These are phyloP conservation scores for Metschnikowia proteae DNA, from an alignment of 805 yeast genomes.

Conservation along the genomic window DNA sequence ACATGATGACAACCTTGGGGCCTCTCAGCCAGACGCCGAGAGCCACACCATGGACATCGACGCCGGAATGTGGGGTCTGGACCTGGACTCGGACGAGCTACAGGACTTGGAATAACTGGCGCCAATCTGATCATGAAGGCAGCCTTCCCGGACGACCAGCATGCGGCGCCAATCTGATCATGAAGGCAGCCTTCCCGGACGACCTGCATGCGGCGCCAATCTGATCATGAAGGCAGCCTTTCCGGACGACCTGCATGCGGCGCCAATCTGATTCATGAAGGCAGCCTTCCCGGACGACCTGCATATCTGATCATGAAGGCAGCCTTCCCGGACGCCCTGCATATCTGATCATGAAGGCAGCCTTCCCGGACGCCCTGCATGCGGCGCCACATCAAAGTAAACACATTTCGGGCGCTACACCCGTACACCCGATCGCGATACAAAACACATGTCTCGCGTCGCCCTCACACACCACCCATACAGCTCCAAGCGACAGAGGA, in stretches of 20 bases:
- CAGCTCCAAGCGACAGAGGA: not conserved
- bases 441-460: slow-evolving; percentile 5
- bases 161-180: not conserved
- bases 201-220: too few relatives aligned
- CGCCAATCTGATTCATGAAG: too few relatives aligned
- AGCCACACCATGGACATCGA: not conserved
- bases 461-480: not conserved
- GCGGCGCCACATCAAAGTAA: not conserved
- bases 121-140: not conserved
- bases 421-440: slow-evolving; percentile 4
- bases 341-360: not conserved
- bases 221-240: too few relatives aligned
- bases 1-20: not conserved
- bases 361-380: not conserved
- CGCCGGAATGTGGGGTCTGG: slow-evolving; percentile 2
- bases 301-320: too few relatives aligned
- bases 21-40: too few relatives aligned
- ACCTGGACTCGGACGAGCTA: slow-evolving; percentile 1
- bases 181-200: too few relatives aligned
- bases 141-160: too few relatives aligned
- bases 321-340: too few relatives aligned
- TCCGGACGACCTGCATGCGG: too few relatives aligned
- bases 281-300: too few relatives aligned
- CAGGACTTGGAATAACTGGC: not conserved
- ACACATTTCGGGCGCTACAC: not conserved